Percentiles rank a stretch among this genome's conserved stretches.
Evolutionary conservation across 2,329 filamentous ascomycete species (phyloP).

Genomic region (Aspergillus awamori): DNA sequence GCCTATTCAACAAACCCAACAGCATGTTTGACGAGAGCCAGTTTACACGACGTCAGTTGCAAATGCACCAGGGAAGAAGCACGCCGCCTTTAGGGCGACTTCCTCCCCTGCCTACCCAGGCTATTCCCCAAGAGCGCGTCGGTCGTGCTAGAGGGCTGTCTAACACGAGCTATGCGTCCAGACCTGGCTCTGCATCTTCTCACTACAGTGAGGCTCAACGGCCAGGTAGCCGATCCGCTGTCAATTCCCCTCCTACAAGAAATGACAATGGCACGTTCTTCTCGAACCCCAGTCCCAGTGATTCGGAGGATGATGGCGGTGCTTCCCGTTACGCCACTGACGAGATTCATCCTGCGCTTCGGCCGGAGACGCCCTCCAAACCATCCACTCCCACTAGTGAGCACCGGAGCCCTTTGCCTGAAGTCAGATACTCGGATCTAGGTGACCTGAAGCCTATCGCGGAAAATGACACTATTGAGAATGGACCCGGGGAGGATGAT

Average conservation of each 20-base stretch:
- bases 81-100: conserved; percentile 53
- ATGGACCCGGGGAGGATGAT: conserved; percentile 8
- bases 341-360: conserved; percentile 42
- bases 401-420: conserved; percentile 35
- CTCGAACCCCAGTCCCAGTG: conserved; percentile 40
- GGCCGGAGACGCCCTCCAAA: conserved; percentile 37
- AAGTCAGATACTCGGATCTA: conserved; percentile 42
- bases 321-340: conserved; percentile 33
- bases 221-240: conserved; percentile 28
- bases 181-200: conserved; percentile 42
- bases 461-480: conserved; percentile 33
- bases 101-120: conserved; percentile 30
- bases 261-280: conserved; percentile 37
- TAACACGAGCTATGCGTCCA: conserved; percentile 41
- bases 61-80: conserved; percentile 75
- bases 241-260: conserved; percentile 34
- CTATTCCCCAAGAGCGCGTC: conserved; percentile 25
- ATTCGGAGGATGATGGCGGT: conserved; percentile 42
- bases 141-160: conserved; percentile 38
- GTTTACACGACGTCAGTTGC: conserved; percentile 78
- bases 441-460: conserved; percentile 46
- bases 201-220: conserved; percentile 38
- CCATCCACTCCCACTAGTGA: conserved; percentile 34
- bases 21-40: conserved; percentile 82
- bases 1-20: conserved; percentile 71